These are phyloP conservation scores for Xylaria sp. DNA, from an alignment of 2,329 filamentous ascomycete species.

Conservation along the genomic window DNA sequence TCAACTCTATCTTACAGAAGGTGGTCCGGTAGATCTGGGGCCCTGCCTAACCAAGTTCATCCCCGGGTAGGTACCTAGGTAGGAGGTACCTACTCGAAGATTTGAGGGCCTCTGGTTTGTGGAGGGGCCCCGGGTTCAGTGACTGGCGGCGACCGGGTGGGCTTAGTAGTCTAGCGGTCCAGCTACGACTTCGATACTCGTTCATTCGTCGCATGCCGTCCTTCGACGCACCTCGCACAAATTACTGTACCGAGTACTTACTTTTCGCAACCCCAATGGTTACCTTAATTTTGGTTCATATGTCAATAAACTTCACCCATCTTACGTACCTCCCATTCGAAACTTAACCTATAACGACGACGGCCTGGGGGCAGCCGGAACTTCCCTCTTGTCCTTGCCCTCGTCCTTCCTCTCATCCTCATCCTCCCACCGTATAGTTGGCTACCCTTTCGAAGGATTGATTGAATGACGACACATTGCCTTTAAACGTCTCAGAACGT, in stretches of 20 bases:
- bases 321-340: constrained; percentile 1
- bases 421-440: neutral
- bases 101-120: neutral
- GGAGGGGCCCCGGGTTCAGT: neutral
- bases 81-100: neutral
- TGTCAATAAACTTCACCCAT: neutral
- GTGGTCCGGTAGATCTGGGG: constrained; percentile 20
- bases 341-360: constrained; percentile 11
- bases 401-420: neutral
- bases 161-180: neutral
- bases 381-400: neutral
- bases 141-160: too few species aligned
- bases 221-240: constrained; percentile 23
- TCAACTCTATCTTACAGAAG: neutral
- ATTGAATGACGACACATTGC: constrained; percentile 15
- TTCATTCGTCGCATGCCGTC: constrained; percentile 27
- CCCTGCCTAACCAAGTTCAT: neutral
- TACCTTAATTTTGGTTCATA: constrained; percentile 14
- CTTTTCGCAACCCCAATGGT: constrained; percentile 19
- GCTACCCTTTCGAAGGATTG: constrained; percentile 2
- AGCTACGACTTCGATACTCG: constrained; percentile 20
- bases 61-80: neutral
- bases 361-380: neutral
- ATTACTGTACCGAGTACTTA: neutral
- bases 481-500: constrained; percentile 9